Conservation (phyloP, 306 rosid genomes). For the Castanea mollissima region DNA sequence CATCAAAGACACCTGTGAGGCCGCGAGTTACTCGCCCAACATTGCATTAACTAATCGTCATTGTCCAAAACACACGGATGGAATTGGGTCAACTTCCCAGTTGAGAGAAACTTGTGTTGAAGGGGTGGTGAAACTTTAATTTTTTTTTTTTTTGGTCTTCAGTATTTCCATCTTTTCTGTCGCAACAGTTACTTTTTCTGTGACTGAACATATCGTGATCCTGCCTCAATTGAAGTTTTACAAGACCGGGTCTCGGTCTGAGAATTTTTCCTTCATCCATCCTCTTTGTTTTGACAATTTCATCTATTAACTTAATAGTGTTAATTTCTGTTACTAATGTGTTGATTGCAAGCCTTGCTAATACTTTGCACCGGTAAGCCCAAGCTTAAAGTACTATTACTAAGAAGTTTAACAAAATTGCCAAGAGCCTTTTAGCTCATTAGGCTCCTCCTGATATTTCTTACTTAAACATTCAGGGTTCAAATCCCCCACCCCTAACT, state of each 20-base stretch:
- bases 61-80: slow-evolving; percentile 24
- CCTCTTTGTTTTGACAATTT: slow-evolving; percentile 15
- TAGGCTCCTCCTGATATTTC: too few species aligned
- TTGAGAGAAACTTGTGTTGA: slow-evolving; percentile 37
- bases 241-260: slow-evolving; percentile 44
- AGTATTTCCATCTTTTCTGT: slow-evolving; percentile 41
- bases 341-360: slow-evolving; percentile 11
- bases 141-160: slow-evolving; percentile 31
- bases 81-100: slow-evolving; percentile 36
- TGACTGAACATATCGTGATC: slow-evolving; percentile 37
- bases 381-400: too few species aligned
- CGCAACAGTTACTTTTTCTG: slow-evolving; percentile 40
- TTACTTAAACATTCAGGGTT: too few species aligned
- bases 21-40: slow-evolving; percentile 73
- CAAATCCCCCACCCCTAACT: too few species aligned
- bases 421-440: too few species aligned
- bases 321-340: slow-evolving; percentile 21
- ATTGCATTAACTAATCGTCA: slow-evolving; percentile 28
- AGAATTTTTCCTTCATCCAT: background rate
- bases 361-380: background rate
- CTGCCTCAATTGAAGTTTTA: slow-evolving; percentile 57
- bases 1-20: slow-evolving; percentile 97
- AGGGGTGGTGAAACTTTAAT: slow-evolving; percentile 52
- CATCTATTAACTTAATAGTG: slow-evolving; percentile 3
- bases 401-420: too few species aligned